Conservation (phyloP, 2,329 filamentous ascomycete species). For the Seiridium unicorne region DNA sequence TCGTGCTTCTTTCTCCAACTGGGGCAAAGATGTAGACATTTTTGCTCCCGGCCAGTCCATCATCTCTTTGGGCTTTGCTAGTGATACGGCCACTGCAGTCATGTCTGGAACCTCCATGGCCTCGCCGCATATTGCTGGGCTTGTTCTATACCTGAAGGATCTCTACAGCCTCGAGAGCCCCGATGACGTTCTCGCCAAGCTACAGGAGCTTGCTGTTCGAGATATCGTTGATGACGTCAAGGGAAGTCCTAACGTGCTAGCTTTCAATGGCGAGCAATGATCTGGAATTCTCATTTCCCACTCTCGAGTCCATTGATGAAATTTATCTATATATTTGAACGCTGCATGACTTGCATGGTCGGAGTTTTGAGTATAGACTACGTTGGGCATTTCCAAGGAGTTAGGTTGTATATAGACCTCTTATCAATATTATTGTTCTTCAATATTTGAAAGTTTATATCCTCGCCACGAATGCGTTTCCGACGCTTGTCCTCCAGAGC, state of each 20-base stretch:
- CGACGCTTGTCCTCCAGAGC: no score
- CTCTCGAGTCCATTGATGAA: no score
- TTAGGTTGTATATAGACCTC: no score
- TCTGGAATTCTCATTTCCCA: not conserved
- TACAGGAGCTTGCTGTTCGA: slow-evolving; percentile 21
- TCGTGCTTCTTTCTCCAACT: slow-evolving; percentile 16
- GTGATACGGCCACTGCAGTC: slow-evolving; percentile 26
- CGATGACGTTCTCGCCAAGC: slow-evolving; percentile 20
- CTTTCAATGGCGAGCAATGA: slow-evolving; percentile 3
- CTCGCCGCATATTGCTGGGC: slow-evolving; percentile 38
- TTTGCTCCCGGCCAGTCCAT: slow-evolving; percentile 40
- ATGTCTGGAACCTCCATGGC: slow-evolving; percentile 45
- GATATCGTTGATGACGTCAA: slow-evolving; percentile 10
- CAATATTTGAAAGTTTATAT: no score
- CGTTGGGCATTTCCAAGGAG: no score
- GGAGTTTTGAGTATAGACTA: no score
- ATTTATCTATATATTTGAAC: no score
- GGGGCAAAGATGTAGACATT: slow-evolving; percentile 14
- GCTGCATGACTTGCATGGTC: no score
- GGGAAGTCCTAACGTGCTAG: slow-evolving; percentile 22
- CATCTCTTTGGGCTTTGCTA: slow-evolving; percentile 35
- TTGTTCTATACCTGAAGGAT: slow-evolving; percentile 36
- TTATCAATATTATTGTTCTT: no score
- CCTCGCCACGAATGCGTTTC: no score
- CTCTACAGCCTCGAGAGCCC: slow-evolving; percentile 43